A percentile compares a stretch with the other conserved stretches of the same genome.
These are phyloP conservation scores for Zymoseptoria tritici DNA, from an alignment of 2,329 filamentous ascomycete genomes.

Conservation along the genomic window DNA sequence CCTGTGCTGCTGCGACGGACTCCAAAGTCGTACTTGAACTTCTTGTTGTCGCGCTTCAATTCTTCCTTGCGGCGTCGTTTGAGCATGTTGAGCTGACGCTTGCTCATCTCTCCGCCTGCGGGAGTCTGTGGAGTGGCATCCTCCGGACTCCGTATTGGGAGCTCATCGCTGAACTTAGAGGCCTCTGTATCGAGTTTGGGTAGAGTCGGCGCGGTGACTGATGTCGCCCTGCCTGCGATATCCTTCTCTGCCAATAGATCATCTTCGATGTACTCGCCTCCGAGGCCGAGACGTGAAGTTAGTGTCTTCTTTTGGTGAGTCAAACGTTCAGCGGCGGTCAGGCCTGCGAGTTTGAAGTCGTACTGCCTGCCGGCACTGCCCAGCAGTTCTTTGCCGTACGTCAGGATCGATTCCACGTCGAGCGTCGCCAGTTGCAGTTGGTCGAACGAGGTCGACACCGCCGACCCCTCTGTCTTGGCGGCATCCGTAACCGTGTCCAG, in stretches of 20 bases:
- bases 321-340: slow-evolving; percentile 75
- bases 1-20: slow-evolving; percentile 54
- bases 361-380: slow-evolving; percentile 74
- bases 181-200: slow-evolving; percentile 47
- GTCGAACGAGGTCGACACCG: slow-evolving; percentile 34
- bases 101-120: slow-evolving; percentile 58
- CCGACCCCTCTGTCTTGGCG: slow-evolving; percentile 50
- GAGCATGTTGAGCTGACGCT: slow-evolving; percentile 85
- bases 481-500: slow-evolving; percentile 31
- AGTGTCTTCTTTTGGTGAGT: slow-evolving; percentile 87
- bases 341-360: slow-evolving; percentile 72
- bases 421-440: slow-evolving; percentile 66
- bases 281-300: slow-evolving; percentile 69
- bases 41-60: slow-evolving; percentile 80
- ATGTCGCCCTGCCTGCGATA: slow-evolving; percentile 39
- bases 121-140: slow-evolving; percentile 24
- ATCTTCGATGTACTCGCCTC: slow-evolving; percentile 77
- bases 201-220: slow-evolving; percentile 27
- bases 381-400: slow-evolving; percentile 73
- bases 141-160: slow-evolving; percentile 25
- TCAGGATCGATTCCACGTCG: slow-evolving; percentile 72
- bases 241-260: slow-evolving; percentile 67
- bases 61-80: slow-evolving; percentile 92
- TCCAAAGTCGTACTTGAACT: slow-evolving; percentile 70
- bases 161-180: slow-evolving; percentile 35